These are phyloP conservation scores for Lachnellula suecica DNA, from an alignment of 2,329 filamentous ascomycete species.

Conservation along the genomic window DNA sequence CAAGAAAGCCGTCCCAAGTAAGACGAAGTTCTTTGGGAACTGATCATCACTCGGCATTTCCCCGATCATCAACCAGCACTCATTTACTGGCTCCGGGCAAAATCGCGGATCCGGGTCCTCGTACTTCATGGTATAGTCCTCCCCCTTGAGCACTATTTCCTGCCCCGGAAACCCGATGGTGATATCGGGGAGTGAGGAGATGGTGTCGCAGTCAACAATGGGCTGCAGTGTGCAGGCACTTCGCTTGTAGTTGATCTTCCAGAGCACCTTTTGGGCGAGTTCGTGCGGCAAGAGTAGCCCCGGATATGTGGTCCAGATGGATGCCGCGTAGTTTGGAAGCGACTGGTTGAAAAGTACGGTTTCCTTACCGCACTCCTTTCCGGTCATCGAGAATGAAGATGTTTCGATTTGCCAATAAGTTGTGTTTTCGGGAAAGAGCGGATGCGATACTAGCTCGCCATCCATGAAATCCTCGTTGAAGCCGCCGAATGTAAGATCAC, in stretches of 20 bases:
- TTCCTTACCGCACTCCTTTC: not conserved
- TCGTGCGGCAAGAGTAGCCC: not conserved
- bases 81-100: not conserved
- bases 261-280: not conserved
- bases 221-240: not conserved
- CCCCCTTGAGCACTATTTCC: slow-evolving; percentile 6
- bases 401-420: slow-evolving; percentile 3
- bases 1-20: slow-evolving; percentile 8
- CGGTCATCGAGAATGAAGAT: not conserved
- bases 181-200: slow-evolving; percentile 1
- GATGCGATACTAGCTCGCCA: not conserved
- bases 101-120: not conserved
- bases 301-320: not conserved
- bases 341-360: not conserved
- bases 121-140: slow-evolving; percentile 5
- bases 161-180: slow-evolving; percentile 3
- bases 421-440: not conserved
- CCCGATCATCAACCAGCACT: not conserved
- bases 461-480: slow-evolving; percentile 1
- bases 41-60: not conserved
- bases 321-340: not conserved
- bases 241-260: not conserved
- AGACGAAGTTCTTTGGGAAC: not conserved
- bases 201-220: slow-evolving; percentile 4
- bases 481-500: slow-evolving; percentile 8